Percentiles rank a stretch among this genome's conserved stretches.
These are phyloP conservation scores for Diaporthe amygdali DNA, from an alignment of 2,329 filamentous ascomycete species.

Conservation along the genomic window DNA sequence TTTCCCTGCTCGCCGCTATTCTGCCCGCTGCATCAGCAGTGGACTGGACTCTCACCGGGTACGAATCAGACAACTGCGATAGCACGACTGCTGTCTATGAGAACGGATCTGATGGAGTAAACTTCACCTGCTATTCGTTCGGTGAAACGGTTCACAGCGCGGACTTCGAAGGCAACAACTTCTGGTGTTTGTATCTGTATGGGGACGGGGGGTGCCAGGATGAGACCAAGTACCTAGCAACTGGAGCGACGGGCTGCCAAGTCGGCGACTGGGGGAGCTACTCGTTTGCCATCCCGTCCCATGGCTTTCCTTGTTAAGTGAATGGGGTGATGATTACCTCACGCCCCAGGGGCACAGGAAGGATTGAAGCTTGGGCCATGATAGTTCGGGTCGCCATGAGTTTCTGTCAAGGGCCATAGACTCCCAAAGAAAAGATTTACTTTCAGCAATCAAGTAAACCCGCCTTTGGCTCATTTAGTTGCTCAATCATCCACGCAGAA, in stretches of 20 bases:
- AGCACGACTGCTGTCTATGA: not conserved
- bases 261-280: not conserved
- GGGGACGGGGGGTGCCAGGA: not conserved
- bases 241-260: not conserved
- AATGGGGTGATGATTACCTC: too few species aligned
- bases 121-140: not conserved
- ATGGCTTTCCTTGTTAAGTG: not conserved
- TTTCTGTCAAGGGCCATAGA: too few species aligned
- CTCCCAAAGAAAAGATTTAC: too few species aligned
- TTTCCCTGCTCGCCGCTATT: not conserved
- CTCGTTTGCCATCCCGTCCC: not conserved
- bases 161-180: not conserved
- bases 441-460: too few species aligned
- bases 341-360: not conserved
- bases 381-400: too few species aligned
- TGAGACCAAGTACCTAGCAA: conserved; percentile 1
- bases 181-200: not conserved
- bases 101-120: not conserved
- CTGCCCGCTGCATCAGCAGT: not conserved
- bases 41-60: conserved; percentile 8
- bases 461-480: too few species aligned
- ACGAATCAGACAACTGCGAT: not conserved
- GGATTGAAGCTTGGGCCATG: too few species aligned
- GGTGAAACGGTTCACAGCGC: not conserved
- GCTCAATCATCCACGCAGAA: too few species aligned